Evolutionary conservation across 805 yeast species (phyloP), one percentile per base, ranked within the genome.

Genomic region (Hagleromyces aurorensis): DNA sequence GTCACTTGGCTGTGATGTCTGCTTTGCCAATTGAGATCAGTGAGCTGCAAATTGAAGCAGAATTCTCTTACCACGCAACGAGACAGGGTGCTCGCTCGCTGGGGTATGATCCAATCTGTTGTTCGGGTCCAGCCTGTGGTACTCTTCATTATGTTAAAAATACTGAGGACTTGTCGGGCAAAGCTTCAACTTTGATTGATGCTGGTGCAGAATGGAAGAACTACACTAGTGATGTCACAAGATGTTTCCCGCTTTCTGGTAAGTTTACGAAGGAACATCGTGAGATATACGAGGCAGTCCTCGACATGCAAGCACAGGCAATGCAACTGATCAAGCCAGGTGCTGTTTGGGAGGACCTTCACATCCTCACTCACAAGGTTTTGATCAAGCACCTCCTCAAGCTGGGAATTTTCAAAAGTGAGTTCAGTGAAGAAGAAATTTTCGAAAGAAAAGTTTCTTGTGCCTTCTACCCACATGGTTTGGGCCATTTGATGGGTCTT

Each of bases 161-260:
- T 50, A 91, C 86, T 46, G 78, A 73, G 29, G 61, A 67, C 3
- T 48, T 78, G 34, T 65, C 55, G 7, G 70, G 69, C 12, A 76
- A 74, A 47, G 73, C 70, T 26, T 69, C 87, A 5, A 69, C 89
- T 8, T 68, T 89, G 38, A 78, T 89, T 31, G 98, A 89, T 61
- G 96, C 97, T 6, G 98, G 98, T 33, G 94, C 96, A 3, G 97
- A 89, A 59, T 89, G 96, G 96, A 72, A 73, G 41, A 76, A 84
- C 54, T 89, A 89, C 57, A 87, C 96, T 3, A 68, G 85, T 24
- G 98, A 89, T 54, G 96, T 91, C 23, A 91, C 98, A 10, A 72
- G 98, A 52, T 82, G 93, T 52, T 89, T 86, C 72, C 98, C 98
- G 16, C 75, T 85, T 32, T 70, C 66, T 38, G 98, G 98, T 5